Conservation (phyloP, 805 yeast genomes). For the Saccharomycopsis amapae region DNA sequence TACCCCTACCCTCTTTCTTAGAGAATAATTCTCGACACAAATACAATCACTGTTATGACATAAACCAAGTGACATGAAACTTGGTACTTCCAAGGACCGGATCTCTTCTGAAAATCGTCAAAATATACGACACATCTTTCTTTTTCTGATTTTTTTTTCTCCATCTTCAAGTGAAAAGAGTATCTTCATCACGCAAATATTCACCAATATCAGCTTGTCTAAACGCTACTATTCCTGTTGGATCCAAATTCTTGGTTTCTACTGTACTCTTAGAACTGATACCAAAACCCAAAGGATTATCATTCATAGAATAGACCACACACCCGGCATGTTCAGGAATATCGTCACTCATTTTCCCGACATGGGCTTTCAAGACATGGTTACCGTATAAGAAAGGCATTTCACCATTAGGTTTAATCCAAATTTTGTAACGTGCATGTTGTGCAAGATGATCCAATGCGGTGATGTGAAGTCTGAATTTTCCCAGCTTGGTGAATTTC, state of each 20-base stretch:
- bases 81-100: too few relatives aligned
- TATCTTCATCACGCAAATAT: conserved; percentile 95
- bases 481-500: conserved; percentile 95
- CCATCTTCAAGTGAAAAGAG: conserved; percentile 80
- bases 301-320: conserved; percentile 83
- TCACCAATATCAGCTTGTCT: conserved; percentile 98
- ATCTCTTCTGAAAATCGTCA: too few relatives aligned
- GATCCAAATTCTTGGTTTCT: conserved; percentile 82
- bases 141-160: too few relatives aligned
- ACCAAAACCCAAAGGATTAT: conserved; percentile 92
- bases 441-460: conserved; percentile 74
- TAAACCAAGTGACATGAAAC: too few relatives aligned
- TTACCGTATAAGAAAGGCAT: conserved; percentile 98
- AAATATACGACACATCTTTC: too few relatives aligned
- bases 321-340: conserved; percentile 98
- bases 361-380: conserved; percentile 92
- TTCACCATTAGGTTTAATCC: conserved; percentile 97
- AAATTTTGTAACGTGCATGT: conserved; percentile 85
- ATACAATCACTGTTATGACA: too few relatives aligned
- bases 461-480: conserved; percentile 93
- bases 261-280: conserved; percentile 86
- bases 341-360: conserved; percentile 95
- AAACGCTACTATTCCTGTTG: conserved; percentile 90
- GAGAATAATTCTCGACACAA: too few relatives aligned
- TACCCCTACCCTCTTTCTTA: too few relatives aligned